Conservation (phyloP, 345 rosid species). For the Brassica cretica region DNA sequence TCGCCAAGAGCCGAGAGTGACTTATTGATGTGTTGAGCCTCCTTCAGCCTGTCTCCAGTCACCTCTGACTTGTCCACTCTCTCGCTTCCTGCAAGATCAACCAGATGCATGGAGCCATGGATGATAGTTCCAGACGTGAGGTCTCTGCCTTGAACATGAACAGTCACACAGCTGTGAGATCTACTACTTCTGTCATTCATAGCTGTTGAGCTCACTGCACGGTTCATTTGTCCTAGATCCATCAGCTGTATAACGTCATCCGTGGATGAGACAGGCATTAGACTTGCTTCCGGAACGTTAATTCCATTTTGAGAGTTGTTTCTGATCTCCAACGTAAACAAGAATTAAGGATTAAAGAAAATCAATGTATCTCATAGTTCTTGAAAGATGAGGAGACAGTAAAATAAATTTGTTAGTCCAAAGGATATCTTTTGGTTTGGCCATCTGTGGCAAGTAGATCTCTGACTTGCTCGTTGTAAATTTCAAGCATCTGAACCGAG, state of each 20-base stretch:
- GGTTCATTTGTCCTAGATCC: constrained; percentile 76
- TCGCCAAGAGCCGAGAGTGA: constrained; percentile 20
- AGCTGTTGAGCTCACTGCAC: constrained; percentile 82
- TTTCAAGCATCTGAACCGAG: constrained; percentile 93
- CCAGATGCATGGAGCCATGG: constrained; percentile 91
- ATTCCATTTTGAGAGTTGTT: constrained; percentile 85
- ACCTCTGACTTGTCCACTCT: not conserved
- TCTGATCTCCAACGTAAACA: constrained; percentile 74
- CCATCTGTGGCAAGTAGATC: constrained; percentile 87
- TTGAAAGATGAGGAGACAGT: not conserved
- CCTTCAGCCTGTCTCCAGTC: not conserved
- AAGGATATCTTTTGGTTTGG: constrained; percentile 77
- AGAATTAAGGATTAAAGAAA: constrained; percentile 42
- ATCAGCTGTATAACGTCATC: constrained; percentile 76
- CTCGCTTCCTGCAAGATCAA: constrained; percentile 39
- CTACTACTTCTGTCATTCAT: constrained; percentile 96
- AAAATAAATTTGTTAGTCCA: not conserved
- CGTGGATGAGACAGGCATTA: constrained; percentile 75
- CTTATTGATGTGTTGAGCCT: not conserved
- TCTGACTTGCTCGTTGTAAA: constrained; percentile 93
- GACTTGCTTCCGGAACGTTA: constrained; percentile 87
- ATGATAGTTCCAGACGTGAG: constrained; percentile 65
- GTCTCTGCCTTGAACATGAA: constrained; percentile 89
- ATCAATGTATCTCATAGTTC: not conserved
- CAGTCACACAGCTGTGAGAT: constrained; percentile 95